Conservation (phyloP, 129 eudicot genomes). For the Sambucus nigra region DNA sequence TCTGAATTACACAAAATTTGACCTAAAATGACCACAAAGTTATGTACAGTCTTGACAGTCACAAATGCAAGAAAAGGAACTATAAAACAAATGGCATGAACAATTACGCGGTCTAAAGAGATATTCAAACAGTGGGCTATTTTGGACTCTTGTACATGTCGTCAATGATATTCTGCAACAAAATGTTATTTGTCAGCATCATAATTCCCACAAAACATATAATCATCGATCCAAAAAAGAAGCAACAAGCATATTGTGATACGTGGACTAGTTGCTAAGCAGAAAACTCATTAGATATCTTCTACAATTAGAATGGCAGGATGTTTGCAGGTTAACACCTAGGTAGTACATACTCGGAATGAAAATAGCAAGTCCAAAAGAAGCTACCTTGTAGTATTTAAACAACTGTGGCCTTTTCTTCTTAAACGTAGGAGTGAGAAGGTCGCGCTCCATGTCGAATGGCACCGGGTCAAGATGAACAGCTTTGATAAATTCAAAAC, state of each 20-base stretch:
- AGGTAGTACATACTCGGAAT: neutral
- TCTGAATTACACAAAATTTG: neutral
- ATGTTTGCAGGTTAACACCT: too few relatives aligned
- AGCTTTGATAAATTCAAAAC: constrained; percentile 68
- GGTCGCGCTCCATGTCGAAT: constrained; percentile 93
- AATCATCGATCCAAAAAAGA: neutral
- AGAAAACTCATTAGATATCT: too few relatives aligned
- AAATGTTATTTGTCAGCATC: neutral
- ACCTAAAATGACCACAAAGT: neutral
- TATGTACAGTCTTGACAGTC: neutral
- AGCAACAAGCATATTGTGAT: neutral
- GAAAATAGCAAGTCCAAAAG: neutral
- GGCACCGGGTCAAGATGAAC: constrained; percentile 74
- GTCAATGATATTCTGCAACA: constrained; percentile 36
- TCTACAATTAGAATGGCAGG: too few relatives aligned
- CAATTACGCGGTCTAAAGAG: neutral
- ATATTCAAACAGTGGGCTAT: constrained; percentile 7
- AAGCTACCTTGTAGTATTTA: constrained; percentile 69
- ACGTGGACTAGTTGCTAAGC: too few relatives aligned
- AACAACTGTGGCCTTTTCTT: constrained; percentile 84
- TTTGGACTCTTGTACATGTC: constrained; percentile 36
- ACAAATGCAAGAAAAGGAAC: neutral
- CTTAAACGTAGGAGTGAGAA: constrained; percentile 71
- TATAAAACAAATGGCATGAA: neutral
- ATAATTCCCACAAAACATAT: neutral